These are phyloP conservation scores for Mallotus japonicus DNA, from an alignment of 441 rosid species.

Conservation along the genomic window DNA sequence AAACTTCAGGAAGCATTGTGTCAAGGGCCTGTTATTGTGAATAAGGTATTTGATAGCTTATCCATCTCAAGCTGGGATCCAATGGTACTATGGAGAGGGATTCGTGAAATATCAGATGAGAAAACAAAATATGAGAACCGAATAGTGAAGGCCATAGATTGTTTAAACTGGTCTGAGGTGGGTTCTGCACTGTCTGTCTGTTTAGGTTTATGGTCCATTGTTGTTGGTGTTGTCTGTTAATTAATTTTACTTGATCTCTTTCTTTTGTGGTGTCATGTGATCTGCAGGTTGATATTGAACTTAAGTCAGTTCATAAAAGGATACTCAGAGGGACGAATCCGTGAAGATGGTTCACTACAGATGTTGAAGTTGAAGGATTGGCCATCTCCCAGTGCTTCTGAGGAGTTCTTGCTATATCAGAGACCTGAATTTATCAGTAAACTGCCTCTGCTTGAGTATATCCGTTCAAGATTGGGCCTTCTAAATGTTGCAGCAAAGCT, in stretches of 20 bases:
- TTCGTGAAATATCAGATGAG: constrained; percentile 70
- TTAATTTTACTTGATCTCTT: constrained; percentile 12
- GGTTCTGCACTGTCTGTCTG: constrained; percentile 14
- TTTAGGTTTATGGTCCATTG: constrained; percentile 17
- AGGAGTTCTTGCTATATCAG: constrained; percentile 82
- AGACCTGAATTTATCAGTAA: constrained; percentile 82
- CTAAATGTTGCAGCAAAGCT: constrained; percentile 92
- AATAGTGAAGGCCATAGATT: constrained; percentile 70
- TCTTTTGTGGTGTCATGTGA: constrained; percentile 21
- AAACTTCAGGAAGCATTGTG: constrained; percentile 74
- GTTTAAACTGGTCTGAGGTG: constrained; percentile 79
- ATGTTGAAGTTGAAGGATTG: constrained; percentile 88
- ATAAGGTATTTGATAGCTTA: constrained; percentile 56
- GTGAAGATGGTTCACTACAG: constrained; percentile 48
- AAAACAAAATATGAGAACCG: constrained; percentile 58
- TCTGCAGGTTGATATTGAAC: constrained; percentile 73
- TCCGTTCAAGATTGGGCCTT: constrained; percentile 89
- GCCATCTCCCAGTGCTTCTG: constrained; percentile 92
- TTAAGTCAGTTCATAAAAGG: constrained; percentile 65
- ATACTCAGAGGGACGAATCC: constrained; percentile 56
- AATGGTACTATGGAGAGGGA: constrained; percentile 65
- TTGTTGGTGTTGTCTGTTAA: constrained; percentile 17
- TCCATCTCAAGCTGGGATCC: constrained; percentile 79
- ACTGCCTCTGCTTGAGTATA: constrained; percentile 89
- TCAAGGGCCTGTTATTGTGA: constrained; percentile 67